These are phyloP conservation scores for Aureobasidium musti DNA, from an alignment of 2,329 filamentous ascomycete genomes.

Conservation along the genomic window DNA sequence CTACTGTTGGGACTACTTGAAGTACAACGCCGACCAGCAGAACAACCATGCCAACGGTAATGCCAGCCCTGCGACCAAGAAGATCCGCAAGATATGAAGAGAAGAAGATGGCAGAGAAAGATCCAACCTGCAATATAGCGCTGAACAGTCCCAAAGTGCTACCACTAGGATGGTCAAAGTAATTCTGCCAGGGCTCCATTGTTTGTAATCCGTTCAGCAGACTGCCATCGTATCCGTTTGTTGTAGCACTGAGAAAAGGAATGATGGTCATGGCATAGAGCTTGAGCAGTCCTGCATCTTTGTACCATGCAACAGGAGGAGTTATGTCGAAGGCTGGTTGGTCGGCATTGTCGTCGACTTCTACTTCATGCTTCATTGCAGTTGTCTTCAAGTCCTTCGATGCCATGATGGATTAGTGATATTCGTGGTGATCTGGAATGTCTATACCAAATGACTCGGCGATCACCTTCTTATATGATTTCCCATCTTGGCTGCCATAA, in stretches of 20 bases:
- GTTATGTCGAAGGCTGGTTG: neutral
- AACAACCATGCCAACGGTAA: slow-evolving; percentile 51
- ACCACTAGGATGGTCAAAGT: slow-evolving; percentile 10
- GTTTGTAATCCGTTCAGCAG: slow-evolving; percentile 20
- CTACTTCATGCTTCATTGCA: neutral
- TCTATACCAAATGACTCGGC: neutral
- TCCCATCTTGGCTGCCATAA: neutral
- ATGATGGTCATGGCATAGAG: slow-evolving; percentile 29
- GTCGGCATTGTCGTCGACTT: neutral
- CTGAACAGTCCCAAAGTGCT: slow-evolving; percentile 13
- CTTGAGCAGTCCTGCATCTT: slow-evolving; percentile 32
- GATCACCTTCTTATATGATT: neutral
- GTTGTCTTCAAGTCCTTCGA: neutral
- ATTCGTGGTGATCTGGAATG: neutral
- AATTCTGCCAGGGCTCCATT: neutral
- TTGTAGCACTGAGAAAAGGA: slow-evolving; percentile 28
- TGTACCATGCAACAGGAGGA: slow-evolving; percentile 28
- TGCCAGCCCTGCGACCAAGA: slow-evolving; percentile 50
- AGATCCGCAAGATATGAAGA: slow-evolving; percentile 44
- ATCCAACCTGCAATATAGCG: slow-evolving; percentile 16
- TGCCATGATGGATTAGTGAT: neutral
- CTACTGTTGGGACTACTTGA: slow-evolving; percentile 3
- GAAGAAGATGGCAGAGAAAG: slow-evolving; percentile 12
- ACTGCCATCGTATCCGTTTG: slow-evolving; percentile 19
- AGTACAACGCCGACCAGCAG: slow-evolving; percentile 47